These are phyloP conservation scores for Citrus reticulata DNA, from an alignment of 345 rosid species.

Conservation along the genomic window DNA sequence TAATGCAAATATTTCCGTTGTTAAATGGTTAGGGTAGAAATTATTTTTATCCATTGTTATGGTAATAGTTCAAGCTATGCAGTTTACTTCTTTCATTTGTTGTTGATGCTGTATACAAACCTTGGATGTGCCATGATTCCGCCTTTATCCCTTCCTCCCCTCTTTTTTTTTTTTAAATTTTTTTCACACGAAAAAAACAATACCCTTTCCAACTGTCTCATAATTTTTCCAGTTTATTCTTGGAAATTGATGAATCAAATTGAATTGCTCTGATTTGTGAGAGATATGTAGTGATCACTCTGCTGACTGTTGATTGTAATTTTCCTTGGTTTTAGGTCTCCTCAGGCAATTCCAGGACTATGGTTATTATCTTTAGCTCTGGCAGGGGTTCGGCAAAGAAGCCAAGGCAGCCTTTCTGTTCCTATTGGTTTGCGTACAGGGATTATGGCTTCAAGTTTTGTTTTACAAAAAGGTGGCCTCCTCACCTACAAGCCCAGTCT, in stretches of 20 bases:
- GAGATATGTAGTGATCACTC: not conserved
- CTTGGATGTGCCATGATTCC: not conserved
- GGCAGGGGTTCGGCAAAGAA: conserved; percentile 56
- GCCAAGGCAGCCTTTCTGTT: conserved; percentile 56
- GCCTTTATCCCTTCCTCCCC: not conserved
- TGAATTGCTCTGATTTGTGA: not conserved
- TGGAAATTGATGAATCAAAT: not conserved
- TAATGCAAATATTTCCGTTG: not conserved
- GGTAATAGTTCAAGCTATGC: not conserved
- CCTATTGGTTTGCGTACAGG: conserved; percentile 76
- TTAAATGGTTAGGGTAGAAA: not conserved
- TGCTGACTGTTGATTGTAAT: not conserved
- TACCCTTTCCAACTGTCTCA: not conserved
- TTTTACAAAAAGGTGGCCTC: conserved; percentile 64
- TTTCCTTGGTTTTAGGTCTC: conserved; percentile 47
- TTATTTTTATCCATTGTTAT: not conserved
- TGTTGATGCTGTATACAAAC: not conserved
- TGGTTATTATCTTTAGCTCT: conserved; percentile 77
- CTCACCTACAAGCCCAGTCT: conserved; percentile 35
- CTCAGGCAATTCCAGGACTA: conserved; percentile 63
- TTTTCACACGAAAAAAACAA: not conserved
- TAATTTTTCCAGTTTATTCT: not conserved
- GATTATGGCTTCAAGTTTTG: conserved; percentile 56
- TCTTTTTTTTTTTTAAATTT: too few species aligned
- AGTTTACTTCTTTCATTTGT: not conserved